phyloP scores from a whole-genome alignment of 768 basidiomycete species.

The Mycena belliarum region DNA sequence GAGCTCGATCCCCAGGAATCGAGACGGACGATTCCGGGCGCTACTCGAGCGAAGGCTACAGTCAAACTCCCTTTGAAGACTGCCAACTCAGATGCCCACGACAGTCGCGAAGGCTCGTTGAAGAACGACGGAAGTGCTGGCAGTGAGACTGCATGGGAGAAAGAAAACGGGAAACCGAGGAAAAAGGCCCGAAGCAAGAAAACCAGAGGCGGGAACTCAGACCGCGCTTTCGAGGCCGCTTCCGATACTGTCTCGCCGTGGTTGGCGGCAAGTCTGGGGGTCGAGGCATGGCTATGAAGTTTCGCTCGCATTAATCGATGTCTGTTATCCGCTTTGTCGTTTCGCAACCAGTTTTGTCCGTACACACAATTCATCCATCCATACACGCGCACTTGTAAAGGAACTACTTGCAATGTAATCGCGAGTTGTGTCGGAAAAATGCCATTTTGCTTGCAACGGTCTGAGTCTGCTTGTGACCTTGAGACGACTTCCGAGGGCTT shows the following conservation, averaged over 20 bases:
- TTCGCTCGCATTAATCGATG: neutral
- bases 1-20: conserved; percentile 9
- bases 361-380: conserved; percentile 6
- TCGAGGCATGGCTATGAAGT: conserved; percentile 20
- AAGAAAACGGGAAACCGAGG: conserved; percentile 20
- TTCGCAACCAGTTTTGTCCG: neutral
- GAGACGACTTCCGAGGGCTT: too few relatives aligned
- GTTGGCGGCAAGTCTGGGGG: conserved; percentile 15
- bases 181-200: conserved; percentile 16
- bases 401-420: conserved; percentile 15
- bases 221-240: neutral
- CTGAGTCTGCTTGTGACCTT: too few relatives aligned
- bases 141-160: conserved; percentile 15
- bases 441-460: too few relatives aligned
- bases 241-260: conserved; percentile 16
- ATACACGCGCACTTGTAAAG: conserved; percentile 7
- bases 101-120: conserved; percentile 1
- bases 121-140: conserved; percentile 13
- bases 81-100: conserved; percentile 9
- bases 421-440: conserved; percentile 7
- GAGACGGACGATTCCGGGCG: conserved; percentile 1
- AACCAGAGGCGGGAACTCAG: conserved; percentile 1
- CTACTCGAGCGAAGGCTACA: conserved; percentile 9
- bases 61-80: conserved; percentile 13
- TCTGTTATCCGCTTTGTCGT: conserved; percentile 3